phyloP scores from a whole-genome alignment of 2,329 filamentous ascomycete genomes.

The Xylaria sp. region DNA sequence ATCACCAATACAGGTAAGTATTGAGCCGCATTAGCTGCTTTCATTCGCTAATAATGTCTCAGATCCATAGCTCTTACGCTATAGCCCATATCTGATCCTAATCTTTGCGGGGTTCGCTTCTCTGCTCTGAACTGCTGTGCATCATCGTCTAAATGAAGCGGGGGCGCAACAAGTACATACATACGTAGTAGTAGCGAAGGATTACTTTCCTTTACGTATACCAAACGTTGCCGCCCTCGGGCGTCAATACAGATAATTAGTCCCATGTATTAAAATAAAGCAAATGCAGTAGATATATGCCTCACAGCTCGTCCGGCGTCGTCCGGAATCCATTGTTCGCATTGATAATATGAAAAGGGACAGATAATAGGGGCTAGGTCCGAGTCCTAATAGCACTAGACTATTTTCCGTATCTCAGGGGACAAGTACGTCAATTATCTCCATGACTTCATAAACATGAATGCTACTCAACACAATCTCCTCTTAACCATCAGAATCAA shows the following conservation, averaged over 20 bases:
- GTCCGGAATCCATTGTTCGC: not conserved
- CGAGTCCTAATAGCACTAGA: no score
- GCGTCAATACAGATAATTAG: not conserved
- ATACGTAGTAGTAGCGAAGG: no score
- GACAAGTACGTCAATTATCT: no score
- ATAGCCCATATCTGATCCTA: not conserved
- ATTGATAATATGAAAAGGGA: not conserved
- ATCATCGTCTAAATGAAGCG: not conserved
- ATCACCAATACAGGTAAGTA: constrained; percentile 21
- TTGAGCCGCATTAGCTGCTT: constrained; percentile 40
- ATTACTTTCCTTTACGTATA: not conserved
- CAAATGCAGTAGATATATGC: not conserved
- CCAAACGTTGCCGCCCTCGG: not conserved
- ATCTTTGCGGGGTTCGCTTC: constrained; percentile 5
- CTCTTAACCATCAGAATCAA: not conserved
- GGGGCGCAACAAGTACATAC: no score
- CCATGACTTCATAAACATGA: no score
- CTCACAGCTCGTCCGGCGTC: not conserved
- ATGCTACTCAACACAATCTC: no score
- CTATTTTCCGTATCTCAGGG: no score
- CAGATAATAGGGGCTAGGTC: no score
- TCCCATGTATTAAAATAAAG: not conserved
- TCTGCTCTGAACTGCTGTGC: not conserved
- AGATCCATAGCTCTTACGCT: not conserved
- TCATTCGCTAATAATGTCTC: not conserved